phyloP scores from a whole-genome alignment of 2,329 filamentous ascomycete species.

The Xylariomycetidae sp. region DNA sequence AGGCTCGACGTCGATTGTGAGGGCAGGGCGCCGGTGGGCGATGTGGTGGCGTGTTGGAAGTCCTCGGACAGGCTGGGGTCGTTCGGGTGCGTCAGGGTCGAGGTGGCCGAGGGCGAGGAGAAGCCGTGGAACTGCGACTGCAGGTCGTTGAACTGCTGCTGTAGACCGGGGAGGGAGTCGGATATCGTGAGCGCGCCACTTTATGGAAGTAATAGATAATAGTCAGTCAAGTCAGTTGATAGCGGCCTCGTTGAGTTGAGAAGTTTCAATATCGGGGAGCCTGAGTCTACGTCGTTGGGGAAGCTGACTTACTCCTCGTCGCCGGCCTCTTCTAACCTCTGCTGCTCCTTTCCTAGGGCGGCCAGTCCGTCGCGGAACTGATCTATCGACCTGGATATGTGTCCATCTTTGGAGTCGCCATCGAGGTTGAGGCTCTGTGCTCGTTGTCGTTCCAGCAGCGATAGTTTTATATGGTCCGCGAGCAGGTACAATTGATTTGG shows the following conservation, averaged over 20 bases:
- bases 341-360: slow-evolving; percentile 59
- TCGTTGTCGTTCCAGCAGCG: slow-evolving; percentile 84
- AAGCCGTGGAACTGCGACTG: slow-evolving; percentile 75
- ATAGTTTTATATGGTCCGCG: slow-evolving; percentile 95
- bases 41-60: slow-evolving; percentile 58
- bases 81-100: slow-evolving; percentile 57
- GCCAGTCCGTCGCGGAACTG: slow-evolving; percentile 79
- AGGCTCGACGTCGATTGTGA: slow-evolving; percentile 17
- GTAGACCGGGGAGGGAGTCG: slow-evolving; percentile 64
- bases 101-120: slow-evolving; percentile 43
- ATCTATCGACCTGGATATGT: slow-evolving; percentile 84
- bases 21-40: slow-evolving; percentile 20
- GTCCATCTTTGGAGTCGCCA: slow-evolving; percentile 76
- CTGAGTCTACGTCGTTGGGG: slow-evolving; percentile 3
- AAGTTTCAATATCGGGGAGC: no score
- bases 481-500: slow-evolving; percentile 82
- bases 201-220: slow-evolving; percentile 25
- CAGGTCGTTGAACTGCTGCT: slow-evolving; percentile 71
- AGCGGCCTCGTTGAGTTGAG: no score
- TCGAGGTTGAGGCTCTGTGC: slow-evolving; percentile 77
- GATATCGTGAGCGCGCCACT: slow-evolving; percentile 46
- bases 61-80: slow-evolving; percentile 57
- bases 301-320: slow-evolving; percentile 54
- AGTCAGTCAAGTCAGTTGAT: slow-evolving; percentile 8
- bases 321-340: slow-evolving; percentile 57